Evolutionary conservation across 768 basidiomycete genomes (phyloP), one percentile per base, ranked within the genome.

Genomic region (Floccularia luteovirens): DNA sequence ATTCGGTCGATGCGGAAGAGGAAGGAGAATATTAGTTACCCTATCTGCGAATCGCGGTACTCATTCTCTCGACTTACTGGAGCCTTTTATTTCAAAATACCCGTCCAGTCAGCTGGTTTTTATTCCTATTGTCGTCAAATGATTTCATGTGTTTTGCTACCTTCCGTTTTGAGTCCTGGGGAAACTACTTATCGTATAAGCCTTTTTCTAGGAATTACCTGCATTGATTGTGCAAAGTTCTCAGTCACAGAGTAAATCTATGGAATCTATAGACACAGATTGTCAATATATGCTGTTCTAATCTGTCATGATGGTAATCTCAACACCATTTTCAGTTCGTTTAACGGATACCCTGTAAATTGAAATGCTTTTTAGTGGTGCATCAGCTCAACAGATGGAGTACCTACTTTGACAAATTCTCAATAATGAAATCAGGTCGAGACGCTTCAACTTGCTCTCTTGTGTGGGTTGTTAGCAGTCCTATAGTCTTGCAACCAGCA

Each of bases 401-500:
- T 6, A 37, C 11, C 8, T 14, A 80, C 89, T 70, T 74, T 1
- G 82, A 69, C 49, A 97, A 60, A 59, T 94, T 72, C 28, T 74
- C 59, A 19, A 92, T 79, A 19, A 93, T 64, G 56, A 75, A 87
- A 47, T 79, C 75, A 2, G 85, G 76, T 28, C 67, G 51, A 8
- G 74, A 74, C 5, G 69, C 78, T 46, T 79, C 66, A 46, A 97
- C 66, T 48, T 82, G 75, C 42, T 78, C 75, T 37, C 75, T 67
- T 19, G 70, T 69, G 58, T 94, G 91, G 4, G 82, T 79, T 1
- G 93, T 97, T 43, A 89, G 67, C 21, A 96, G 62, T 1, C 77
- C 94, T 35, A 97, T 66, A 0, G 89, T 90, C 54, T 74, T 85
- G 57, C 85, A 82, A 11, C 94, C 92, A 4, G 90, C 88, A 0